Evolutionary conservation across 176 grass and related monocot species (phyloP).

Genomic region (Zea mays): DNA sequence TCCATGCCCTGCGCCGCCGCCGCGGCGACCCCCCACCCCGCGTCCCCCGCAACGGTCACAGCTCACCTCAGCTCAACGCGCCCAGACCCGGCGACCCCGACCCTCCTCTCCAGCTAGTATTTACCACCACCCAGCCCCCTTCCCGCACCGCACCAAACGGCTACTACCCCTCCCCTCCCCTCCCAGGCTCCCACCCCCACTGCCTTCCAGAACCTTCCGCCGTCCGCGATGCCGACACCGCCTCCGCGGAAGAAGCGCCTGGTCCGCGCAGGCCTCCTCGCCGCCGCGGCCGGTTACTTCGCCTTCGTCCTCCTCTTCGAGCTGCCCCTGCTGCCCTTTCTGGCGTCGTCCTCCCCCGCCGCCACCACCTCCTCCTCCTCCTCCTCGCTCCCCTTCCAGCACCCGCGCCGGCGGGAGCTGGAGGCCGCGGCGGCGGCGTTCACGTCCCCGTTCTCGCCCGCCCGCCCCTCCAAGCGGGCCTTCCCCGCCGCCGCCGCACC

Average conservation of each 20-base stretch:
- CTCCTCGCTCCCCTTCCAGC: constrained; percentile 27
- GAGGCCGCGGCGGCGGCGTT: constrained; percentile 24
- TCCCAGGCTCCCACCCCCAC: neutral
- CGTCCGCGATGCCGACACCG: constrained; percentile 2
- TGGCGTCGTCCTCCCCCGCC: neutral
- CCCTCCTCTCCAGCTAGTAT: constrained; percentile 8
- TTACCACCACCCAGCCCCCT: neutral
- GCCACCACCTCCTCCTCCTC: neutral
- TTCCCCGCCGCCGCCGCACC: constrained; percentile 35
- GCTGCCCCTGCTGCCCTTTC: constrained; percentile 28
- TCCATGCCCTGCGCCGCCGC: neutral
- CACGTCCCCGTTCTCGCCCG: constrained; percentile 8
- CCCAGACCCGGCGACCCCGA: neutral
- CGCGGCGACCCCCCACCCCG: neutral
- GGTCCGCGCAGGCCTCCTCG: constrained; percentile 17
- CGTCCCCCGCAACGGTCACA: constrained; percentile 28
- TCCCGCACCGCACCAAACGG: constrained; percentile 31
- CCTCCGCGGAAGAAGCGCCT: constrained; percentile 36
- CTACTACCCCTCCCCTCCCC: neutral
- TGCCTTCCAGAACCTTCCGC: constrained; percentile 29
- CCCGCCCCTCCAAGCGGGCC: constrained; percentile 27
- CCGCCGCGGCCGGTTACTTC: constrained; percentile 28
- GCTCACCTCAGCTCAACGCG: neutral
- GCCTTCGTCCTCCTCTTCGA: constrained; percentile 51
- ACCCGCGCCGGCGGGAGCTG: constrained; percentile 48